Percentiles rank a stretch among this genome's conserved stretches.
Evolutionary conservation across 257 asterid species (phyloP).

Genomic region (Coffea canephora): DNA sequence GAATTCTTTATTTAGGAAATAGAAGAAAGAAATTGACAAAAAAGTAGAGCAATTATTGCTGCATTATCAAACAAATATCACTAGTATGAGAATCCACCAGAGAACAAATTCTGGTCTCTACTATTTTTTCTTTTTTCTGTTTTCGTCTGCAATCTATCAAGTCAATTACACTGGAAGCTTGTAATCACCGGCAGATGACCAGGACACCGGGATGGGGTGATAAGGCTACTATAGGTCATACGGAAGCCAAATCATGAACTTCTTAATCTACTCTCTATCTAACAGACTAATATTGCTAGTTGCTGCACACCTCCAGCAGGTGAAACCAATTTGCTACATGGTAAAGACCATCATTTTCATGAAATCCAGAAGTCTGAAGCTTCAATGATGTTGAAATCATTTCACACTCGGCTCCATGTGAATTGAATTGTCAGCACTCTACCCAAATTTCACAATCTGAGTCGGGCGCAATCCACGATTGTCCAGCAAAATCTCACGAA

Average conservation of each 20-base stretch:
- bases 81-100: not conserved
- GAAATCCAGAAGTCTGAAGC: conserved; percentile 8
- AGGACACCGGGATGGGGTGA: not conserved
- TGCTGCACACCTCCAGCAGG: not conserved
- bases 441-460: not conserved
- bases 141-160: not conserved
- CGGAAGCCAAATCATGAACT: not conserved
- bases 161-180: not conserved
- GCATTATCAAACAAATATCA: not conserved
- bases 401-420: conserved; percentile 9
- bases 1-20: not conserved
- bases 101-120: not conserved
- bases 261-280: not conserved
- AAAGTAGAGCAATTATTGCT: not conserved
- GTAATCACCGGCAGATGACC: not conserved
- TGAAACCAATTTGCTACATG: not conserved
- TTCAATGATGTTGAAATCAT: not conserved
- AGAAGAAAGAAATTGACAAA: not conserved
- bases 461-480: not conserved
- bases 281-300: not conserved
- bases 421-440: not conserved
- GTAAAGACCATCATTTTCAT: not conserved
- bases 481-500: not conserved
- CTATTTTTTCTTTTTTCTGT: not conserved
- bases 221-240: no score